Evolutionary conservation across 164 flowering plant species (phyloP).

Genomic region (Sedum album): DNA sequence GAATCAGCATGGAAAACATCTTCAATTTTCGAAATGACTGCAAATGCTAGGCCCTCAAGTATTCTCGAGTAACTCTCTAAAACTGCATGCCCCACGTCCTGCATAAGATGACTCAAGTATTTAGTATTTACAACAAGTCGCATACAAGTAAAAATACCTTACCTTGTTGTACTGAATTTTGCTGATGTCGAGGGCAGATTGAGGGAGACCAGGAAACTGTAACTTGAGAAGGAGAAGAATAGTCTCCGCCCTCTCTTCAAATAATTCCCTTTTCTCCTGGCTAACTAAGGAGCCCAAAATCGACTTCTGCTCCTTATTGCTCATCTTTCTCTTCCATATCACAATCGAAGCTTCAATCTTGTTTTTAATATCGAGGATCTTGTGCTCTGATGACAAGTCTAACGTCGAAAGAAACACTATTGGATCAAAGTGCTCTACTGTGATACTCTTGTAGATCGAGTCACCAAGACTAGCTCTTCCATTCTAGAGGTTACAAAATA

Average conservation of each 20-base stretch:
- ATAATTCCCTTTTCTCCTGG: constrained; percentile 1
- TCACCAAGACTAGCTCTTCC: not conserved
- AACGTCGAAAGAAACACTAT: not conserved
- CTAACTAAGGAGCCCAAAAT: not conserved
- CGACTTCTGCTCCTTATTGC: not conserved
- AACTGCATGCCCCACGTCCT: constrained; percentile 67
- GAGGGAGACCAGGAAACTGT: not conserved
- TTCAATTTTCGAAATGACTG: constrained; percentile 56
- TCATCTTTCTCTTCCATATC: not conserved
- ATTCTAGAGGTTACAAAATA: too few species aligned
- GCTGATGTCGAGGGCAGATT: not conserved
- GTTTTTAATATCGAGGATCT: not conserved
- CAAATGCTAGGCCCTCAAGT: constrained; percentile 70
- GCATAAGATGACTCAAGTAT: constrained; percentile 13
- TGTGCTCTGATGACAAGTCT: constrained; percentile 1
- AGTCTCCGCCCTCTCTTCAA: constrained; percentile 3
- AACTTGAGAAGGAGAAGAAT: not conserved
- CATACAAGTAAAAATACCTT: constrained; percentile 15
- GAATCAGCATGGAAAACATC: constrained; percentile 62
- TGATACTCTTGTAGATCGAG: not conserved
- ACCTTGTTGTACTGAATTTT: constrained; percentile 2
- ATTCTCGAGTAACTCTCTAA: constrained; percentile 46
- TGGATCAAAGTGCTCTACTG: not conserved
- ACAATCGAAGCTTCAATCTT: not conserved
- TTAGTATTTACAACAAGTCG: not conserved